Percentiles rank a stretch among this genome's conserved stretches.
These are phyloP conservation scores for Colletotrichum endophyticum DNA, from an alignment of 2,329 filamentous ascomycete genomes.

Conservation along the genomic window DNA sequence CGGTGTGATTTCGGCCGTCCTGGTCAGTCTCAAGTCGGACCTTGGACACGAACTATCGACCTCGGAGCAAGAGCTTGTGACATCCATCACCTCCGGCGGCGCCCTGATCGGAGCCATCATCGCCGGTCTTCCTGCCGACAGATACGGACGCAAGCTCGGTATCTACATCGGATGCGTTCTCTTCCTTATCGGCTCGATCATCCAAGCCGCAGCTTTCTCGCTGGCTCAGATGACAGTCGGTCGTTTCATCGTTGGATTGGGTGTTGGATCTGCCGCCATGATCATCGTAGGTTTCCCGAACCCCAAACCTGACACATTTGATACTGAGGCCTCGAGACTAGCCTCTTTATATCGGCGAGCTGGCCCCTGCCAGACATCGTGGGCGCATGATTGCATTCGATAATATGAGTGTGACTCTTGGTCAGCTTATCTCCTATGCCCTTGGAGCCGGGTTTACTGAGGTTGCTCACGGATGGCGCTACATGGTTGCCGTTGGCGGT, in stretches of 20 bases:
- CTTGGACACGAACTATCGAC: conserved; percentile 44
- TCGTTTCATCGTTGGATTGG: conserved; percentile 52
- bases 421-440: conserved; percentile 46
- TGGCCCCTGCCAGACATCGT: conserved; percentile 54
- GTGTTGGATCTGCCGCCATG: conserved; percentile 54
- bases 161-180: conserved; percentile 45
- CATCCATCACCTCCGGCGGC: conserved; percentile 55
- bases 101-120: conserved; percentile 47
- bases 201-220: conserved; percentile 38
- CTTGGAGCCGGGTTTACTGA: conserved; percentile 44
- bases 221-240: conserved; percentile 48
- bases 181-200: conserved; percentile 41
- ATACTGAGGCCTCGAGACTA: conserved; percentile 9
- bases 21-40: conserved; percentile 44
- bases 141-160: conserved; percentile 41
- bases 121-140: conserved; percentile 41
- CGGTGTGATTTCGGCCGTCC: conserved; percentile 52
- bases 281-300: conserved; percentile 34
- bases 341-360: conserved; percentile 50
- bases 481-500: conserved; percentile 54
- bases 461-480: conserved; percentile 52
- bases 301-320: background rate
- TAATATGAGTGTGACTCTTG: conserved; percentile 50
- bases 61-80: conserved; percentile 56
- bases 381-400: conserved; percentile 54